Base-by-base conservation (phyloP, 257 asterid species). In the Hygrophila difformis region DNA sequence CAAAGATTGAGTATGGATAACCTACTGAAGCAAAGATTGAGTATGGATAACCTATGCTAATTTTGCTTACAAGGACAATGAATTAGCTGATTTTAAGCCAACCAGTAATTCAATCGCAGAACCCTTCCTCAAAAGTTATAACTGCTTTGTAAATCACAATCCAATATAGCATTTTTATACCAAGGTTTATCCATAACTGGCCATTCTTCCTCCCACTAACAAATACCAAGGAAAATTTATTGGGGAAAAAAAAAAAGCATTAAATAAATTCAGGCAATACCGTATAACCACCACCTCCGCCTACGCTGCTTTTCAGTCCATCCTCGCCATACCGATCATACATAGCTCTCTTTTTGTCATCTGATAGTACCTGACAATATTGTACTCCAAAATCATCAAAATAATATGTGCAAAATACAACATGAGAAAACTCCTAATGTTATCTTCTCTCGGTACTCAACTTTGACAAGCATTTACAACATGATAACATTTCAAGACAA, bases 311-410 rank as follows among this genome's bases (percentile, higher is more conserved):
- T 63, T 69, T 91, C 56, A 91, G 80, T 65, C 99, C 96, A 60
- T 93, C 99, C 72, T 82, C 99, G 63, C 96, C 99, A 67, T 91
- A 86, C 68, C 69, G 93, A 76, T 91, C 99, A 51, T 91, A 91
- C 54, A 86, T 41, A 36, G 95, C 84, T 79, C 99, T 83, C 71
- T 86, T 86, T 70, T 86, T 66, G 79, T 91, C 99, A 68, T 91
- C 99, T 76, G 96, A 91, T 72, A 86, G 79, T 73, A 91, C 89
- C 99, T 91, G 93, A 81, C 77, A 69, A 78, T 65, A 51, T 44
- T 53, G 53, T 42, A 64, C 68, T 66, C 76, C 77, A 75, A 73
- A 40, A 60, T 62, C 42, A 54, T 23, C 62, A 49, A 49, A 53
- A 50, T 36, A 57, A 20, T 36, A 43, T 18, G 18, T 18, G 54